Evolutionary conservation across 805 yeast genomes (phyloP).

Genomic region (Scheffersomyces ergatensis): DNA sequence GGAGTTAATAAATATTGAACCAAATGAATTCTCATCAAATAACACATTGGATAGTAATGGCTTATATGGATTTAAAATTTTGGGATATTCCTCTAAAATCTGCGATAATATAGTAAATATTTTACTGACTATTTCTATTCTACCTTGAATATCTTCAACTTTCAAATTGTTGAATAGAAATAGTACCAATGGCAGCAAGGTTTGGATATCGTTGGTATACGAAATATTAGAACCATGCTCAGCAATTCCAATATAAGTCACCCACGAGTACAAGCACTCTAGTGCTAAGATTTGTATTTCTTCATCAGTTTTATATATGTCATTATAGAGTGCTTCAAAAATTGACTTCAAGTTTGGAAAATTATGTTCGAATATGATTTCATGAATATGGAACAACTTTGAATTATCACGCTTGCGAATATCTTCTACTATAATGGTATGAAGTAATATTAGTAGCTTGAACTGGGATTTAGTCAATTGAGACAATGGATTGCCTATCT

Average conservation of each 20-base stretch:
- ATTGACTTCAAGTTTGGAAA: slow-evolving; percentile 21
- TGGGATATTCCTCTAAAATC: slow-evolving; percentile 44
- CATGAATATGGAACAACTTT: slow-evolving; percentile 30
- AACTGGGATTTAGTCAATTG: slow-evolving; percentile 10
- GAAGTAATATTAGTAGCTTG: slow-evolving; percentile 26
- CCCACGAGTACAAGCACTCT: slow-evolving; percentile 34
- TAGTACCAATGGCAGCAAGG: slow-evolving; percentile 20
- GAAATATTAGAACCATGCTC: slow-evolving; percentile 31
- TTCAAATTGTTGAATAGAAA: slow-evolving; percentile 17
- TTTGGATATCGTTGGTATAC: slow-evolving; percentile 15
- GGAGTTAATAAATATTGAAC: slow-evolving; percentile 33
- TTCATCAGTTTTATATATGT: neutral
- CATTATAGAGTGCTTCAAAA: slow-evolving; percentile 14
- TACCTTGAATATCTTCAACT: slow-evolving; percentile 5
- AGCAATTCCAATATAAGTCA: slow-evolving; percentile 33
- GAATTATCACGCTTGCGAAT: slow-evolving; percentile 30
- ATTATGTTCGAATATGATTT: slow-evolving; percentile 29
- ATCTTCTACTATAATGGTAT: slow-evolving; percentile 54
- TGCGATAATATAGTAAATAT: slow-evolving; percentile 40
- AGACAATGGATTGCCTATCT: neutral
- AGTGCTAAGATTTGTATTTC: slow-evolving; percentile 12
- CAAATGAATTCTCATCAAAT: slow-evolving; percentile 44
- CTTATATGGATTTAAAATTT: slow-evolving; percentile 34
- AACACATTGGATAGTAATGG: slow-evolving; percentile 28
- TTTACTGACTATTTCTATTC: slow-evolving; percentile 16